Conservation (phyloP, 495 filamentous ascomycete genomes). For the Letharia lupina region DNA sequence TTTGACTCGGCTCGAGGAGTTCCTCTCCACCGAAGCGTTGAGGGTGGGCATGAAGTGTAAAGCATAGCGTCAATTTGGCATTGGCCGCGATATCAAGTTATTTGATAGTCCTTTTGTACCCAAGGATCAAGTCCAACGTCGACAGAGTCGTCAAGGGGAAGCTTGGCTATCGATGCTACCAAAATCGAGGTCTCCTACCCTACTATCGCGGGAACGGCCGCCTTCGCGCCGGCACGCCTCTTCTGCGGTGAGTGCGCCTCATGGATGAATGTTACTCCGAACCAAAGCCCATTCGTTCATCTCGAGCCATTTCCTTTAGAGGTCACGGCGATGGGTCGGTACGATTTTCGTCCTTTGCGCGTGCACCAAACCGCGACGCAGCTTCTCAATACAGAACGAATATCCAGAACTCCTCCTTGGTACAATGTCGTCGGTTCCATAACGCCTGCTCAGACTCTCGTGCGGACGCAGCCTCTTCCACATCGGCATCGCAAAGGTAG, state of each 20-base stretch:
- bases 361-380: slow-evolving; percentile 59
- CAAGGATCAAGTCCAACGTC: not conserved
- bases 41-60: slow-evolving; percentile 55
- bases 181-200: not conserved
- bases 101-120: not conserved
- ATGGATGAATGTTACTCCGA: no score
- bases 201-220: not conserved
- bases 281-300: not conserved
- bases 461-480: slow-evolving; percentile 58
- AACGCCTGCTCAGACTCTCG: slow-evolving; percentile 70
- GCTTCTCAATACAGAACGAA: slow-evolving; percentile 45
- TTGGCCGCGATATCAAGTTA: not conserved
- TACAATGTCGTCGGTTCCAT: slow-evolving; percentile 61
- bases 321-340: slow-evolving; percentile 49
- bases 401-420: slow-evolving; percentile 59
- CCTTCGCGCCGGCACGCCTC: no score
- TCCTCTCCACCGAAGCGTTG: slow-evolving; percentile 43
- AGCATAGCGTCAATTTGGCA: slow-evolving; percentile 48
- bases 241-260: not conserved
- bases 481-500: slow-evolving; percentile 50
- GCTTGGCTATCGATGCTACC: not conserved
- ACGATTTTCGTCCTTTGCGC: slow-evolving; percentile 63
- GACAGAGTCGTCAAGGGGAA: not conserved
- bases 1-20: slow-evolving; percentile 42
- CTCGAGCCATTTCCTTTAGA: not conserved